A percentile compares a stretch with the other conserved stretches of the same genome.
These are phyloP conservation scores for Helenozyma baotianmanensis DNA, from an alignment of 805 yeast species.

Conservation along the genomic window DNA sequence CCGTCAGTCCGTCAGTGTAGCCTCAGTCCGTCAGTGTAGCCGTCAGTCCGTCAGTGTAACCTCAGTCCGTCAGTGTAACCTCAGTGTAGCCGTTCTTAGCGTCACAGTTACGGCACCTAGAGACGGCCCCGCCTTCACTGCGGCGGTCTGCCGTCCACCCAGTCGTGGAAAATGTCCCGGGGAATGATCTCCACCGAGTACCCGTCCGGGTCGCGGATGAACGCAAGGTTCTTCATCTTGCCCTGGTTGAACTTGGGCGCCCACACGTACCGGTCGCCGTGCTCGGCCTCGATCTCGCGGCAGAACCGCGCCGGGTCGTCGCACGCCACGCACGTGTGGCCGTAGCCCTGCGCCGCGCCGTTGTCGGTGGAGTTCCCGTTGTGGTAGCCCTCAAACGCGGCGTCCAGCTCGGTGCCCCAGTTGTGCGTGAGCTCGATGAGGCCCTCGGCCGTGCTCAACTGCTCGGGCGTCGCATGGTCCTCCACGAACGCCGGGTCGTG, in stretches of 20 bases:
- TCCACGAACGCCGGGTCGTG: constrained; percentile 42
- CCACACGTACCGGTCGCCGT: constrained; percentile 48
- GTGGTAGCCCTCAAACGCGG: constrained; percentile 68
- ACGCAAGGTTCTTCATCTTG: constrained; percentile 57
- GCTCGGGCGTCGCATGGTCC: constrained; percentile 27
- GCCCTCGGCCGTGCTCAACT: constrained; percentile 52
- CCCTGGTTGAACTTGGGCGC: constrained; percentile 53
- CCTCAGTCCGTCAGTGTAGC: too few relatives aligned
- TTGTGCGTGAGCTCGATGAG: constrained; percentile 88
- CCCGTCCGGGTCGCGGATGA: constrained; percentile 85
- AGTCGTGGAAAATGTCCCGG: constrained; percentile 21
- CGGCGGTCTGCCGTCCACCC: constrained; percentile 14
- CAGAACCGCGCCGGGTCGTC: constrained; percentile 58
- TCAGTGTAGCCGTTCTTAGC: too few relatives aligned
- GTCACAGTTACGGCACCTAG: too few relatives aligned
- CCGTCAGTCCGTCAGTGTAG: too few relatives aligned
- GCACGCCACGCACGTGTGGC: constrained; percentile 75
- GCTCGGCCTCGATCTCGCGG: constrained; percentile 44
- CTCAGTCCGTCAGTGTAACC: too few relatives aligned
- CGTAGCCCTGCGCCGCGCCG: constrained; percentile 73
- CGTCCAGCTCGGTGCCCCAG: constrained; percentile 89
- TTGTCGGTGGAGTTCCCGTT: constrained; percentile 59
- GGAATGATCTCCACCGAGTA: constrained; percentile 75
- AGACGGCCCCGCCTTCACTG: not conserved
- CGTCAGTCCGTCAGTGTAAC: too few relatives aligned